Base-by-base conservation (phyloP, 2,329 filamentous ascomycete genomes). In the Mycosphaerella arachidis region DNA sequence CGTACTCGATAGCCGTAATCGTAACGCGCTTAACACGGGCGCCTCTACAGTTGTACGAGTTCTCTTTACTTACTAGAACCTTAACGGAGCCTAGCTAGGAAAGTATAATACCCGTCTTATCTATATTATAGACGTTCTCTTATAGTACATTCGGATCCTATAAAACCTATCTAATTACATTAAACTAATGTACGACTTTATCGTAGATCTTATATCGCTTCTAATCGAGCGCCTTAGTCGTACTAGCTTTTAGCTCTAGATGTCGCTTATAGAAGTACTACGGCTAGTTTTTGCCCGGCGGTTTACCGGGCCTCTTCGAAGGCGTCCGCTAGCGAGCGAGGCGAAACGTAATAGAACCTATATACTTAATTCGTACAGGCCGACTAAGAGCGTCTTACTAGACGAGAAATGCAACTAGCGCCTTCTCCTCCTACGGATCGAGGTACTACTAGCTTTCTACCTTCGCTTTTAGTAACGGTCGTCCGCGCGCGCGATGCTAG, bases 81-180 rank as follows among this genome's bases (percentile, higher is more conserved):
- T 73, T 72, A 3, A 74, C 46, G 46, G 68, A 70, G 40, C 57
- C 62, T 6, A 66, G 66, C 56, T 68, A 60, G 48, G 29, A 63
- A 29, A 75, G 65, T 61, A 74, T 65, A 13, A 75, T 65, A 53
- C 72, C 68, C 18, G 72, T 75, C 66, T 74, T 67, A 57, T 75
- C 71, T 61, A 75, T 73, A 57, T 75, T 74, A 60, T 75, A 75
- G 6, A 73, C 62, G 61, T 73, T 74, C 61, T 69, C 67, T 37
- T 50, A 56, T 33, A 71, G 46, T 31, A 72, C 63, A 9, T 45
- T 55, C 8, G 60, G 66, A 61, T 73, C 59, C 6, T 63, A 35
- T 7, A 74, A 55, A 30, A 68, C 65, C 55, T 63, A 58, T 33
- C 65, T 57, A 54, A 74, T 74, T 24, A 74, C 61, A 29, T 67